phyloP scores from a whole-genome alignment of 148 eudicot species.

The Chenopodium formosanum region DNA sequence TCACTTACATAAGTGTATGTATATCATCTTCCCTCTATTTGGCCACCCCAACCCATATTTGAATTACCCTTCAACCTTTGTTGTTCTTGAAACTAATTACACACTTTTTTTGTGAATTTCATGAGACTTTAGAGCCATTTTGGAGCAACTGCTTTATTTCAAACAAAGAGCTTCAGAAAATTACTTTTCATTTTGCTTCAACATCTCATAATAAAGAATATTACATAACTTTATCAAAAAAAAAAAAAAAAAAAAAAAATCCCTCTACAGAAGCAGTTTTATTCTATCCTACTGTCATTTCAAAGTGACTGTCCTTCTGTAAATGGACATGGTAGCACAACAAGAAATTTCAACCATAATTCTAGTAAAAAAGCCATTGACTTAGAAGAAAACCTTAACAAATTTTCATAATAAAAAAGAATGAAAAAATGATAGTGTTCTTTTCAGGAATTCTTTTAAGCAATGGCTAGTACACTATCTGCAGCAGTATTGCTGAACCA shows the following conservation, averaged over 20 bases:
- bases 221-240: too few relatives aligned
- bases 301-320: not conserved
- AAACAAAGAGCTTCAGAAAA: not conserved
- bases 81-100: too few relatives aligned
- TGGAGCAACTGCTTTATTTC: not conserved
- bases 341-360: not conserved
- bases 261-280: not conserved
- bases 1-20: too few relatives aligned
- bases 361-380: not conserved
- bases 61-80: too few relatives aligned
- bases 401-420: not conserved
- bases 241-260: too few relatives aligned
- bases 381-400: not conserved
- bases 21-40: too few relatives aligned
- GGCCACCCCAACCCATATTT: too few relatives aligned
- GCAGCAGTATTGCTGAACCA: slow-evolving; percentile 7
- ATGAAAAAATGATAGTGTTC: slow-evolving; percentile 21
- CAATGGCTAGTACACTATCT: slow-evolving; percentile 1
- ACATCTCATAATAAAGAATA: not conserved
- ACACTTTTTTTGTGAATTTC: not conserved
- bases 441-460: slow-evolving; percentile 4
- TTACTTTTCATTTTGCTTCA: not conserved
- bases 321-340: not conserved
- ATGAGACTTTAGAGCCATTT: slow-evolving; percentile 5
- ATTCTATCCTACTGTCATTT: not conserved